phyloP scores from a whole-genome alignment of 2,329 filamentous ascomycete species.

The Parascedosporium putredinis region DNA sequence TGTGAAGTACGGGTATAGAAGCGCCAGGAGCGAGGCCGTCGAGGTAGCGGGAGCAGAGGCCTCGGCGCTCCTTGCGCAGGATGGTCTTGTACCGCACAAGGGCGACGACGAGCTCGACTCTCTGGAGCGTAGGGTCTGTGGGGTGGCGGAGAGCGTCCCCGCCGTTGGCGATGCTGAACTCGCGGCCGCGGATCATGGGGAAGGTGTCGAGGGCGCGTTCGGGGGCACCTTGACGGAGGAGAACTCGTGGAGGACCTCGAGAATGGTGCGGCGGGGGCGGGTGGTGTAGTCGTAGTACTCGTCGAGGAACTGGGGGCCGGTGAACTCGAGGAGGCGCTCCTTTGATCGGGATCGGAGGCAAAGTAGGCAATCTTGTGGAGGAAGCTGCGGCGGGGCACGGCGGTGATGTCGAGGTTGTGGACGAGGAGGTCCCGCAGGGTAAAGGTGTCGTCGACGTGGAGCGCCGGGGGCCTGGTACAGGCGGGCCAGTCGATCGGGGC shows the following conservation, averaged over 20 bases:
- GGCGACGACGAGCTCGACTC: conserved; percentile 67
- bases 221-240: conserved; percentile 72
- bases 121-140: conserved; percentile 20
- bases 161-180: conserved; percentile 63
- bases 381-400: conserved; percentile 80
- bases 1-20: conserved; percentile 40
- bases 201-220: conserved; percentile 62
- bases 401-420: conserved; percentile 79
- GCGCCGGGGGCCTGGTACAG: conserved; percentile 9
- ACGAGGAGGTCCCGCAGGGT: conserved; percentile 69
- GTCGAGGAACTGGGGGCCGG: conserved; percentile 67
- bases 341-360: conserved; percentile 62
- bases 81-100: conserved; percentile 88
- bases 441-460: conserved; percentile 26
- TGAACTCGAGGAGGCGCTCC: conserved; percentile 76
- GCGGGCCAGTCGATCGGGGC: conserved; percentile 37
- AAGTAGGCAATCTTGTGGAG: conserved; percentile 71
- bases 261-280: conserved; percentile 75
- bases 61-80: conserved; percentile 71
- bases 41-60: conserved; percentile 84
- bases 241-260: conserved; percentile 90
- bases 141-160: conserved; percentile 10
- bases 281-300: conserved; percentile 96
- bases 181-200: conserved; percentile 73
- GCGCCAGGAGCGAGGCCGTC: conserved; percentile 45